Conservation (phyloP, 2,329 filamentous ascomycete species). For the Calonectria hawksworthii region DNA sequence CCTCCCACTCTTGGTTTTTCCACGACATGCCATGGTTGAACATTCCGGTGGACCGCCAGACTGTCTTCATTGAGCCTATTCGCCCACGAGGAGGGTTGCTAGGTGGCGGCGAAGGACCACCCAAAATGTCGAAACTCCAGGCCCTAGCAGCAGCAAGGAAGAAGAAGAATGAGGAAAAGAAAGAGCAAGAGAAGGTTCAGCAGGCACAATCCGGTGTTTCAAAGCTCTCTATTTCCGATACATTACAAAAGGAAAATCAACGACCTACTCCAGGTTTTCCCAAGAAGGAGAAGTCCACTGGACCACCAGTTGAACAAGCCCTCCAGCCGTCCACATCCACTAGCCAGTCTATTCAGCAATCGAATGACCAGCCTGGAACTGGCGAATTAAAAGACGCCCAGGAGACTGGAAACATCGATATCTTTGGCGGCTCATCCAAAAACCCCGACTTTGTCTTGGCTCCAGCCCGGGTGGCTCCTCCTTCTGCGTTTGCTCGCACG, state of each 20-base stretch:
- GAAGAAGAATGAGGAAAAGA: slow-evolving; percentile 81
- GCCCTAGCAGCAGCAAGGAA: slow-evolving; percentile 89
- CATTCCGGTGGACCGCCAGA: slow-evolving; percentile 75
- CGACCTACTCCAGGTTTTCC: slow-evolving; percentile 28
- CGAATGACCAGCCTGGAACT: background rate
- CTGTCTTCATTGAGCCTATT: slow-evolving; percentile 72
- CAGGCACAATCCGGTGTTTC: slow-evolving; percentile 48
- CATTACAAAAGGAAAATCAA: slow-evolving; percentile 47
- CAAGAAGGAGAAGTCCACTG: slow-evolving; percentile 43
- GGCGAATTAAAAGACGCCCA: background rate
- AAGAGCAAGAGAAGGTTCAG: slow-evolving; percentile 45
- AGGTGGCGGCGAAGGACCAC: slow-evolving; percentile 77
- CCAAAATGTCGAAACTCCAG: slow-evolving; percentile 90
- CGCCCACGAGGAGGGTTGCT: slow-evolving; percentile 77
- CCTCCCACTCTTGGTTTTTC: slow-evolving; percentile 74
- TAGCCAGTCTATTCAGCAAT: background rate
- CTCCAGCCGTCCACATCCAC: slow-evolving; percentile 1
- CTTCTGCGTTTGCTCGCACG: slow-evolving; percentile 70
- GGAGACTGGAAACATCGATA: background rate
- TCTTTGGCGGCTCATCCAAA: background rate
- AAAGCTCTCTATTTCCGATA: slow-evolving; percentile 50
- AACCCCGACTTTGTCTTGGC: background rate
- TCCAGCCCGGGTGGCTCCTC: slow-evolving; percentile 43
- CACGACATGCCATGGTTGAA: slow-evolving; percentile 88
- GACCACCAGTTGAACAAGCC: slow-evolving; percentile 10